phyloP scores from a whole-genome alignment of 2,329 filamentous ascomycete genomes.

The Hypoxylon sp. region DNA sequence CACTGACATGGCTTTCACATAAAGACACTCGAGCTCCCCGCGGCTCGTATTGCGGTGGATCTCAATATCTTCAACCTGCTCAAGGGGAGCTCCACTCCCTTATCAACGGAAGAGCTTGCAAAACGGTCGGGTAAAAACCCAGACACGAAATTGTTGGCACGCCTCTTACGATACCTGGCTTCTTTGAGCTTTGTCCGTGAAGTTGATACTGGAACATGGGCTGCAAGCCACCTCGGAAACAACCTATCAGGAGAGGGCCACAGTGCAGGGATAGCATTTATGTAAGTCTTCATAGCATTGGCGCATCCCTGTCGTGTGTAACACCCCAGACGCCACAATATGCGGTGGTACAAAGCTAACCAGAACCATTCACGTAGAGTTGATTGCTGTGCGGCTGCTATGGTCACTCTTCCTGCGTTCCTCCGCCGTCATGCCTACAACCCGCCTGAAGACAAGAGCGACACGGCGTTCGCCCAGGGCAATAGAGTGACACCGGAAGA shows the following conservation, averaged over 20 bases:
- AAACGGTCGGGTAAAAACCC: conserved; percentile 28
- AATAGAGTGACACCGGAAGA: conserved; percentile 33
- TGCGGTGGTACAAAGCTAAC: not conserved
- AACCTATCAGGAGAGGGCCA: conserved; percentile 37
- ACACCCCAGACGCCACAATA: conserved; percentile 13
- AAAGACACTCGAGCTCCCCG: conserved; percentile 31
- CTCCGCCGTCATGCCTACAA: conserved; percentile 31
- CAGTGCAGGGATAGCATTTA: conserved; percentile 30
- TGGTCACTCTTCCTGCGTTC: conserved; percentile 32
- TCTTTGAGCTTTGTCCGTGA: conserved; percentile 34
- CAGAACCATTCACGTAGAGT: conserved; percentile 4
- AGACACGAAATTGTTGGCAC: conserved; percentile 29
- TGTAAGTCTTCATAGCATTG: conserved; percentile 28
- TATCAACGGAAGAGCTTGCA: conserved; percentile 37
- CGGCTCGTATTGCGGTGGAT: conserved; percentile 34
- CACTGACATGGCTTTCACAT: not conserved
- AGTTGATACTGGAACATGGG: conserved; percentile 30
- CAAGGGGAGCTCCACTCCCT: conserved; percentile 14
- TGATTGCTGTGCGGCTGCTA: conserved; percentile 28
- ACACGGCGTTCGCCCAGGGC: conserved; percentile 36
- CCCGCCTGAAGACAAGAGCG: conserved; percentile 14
- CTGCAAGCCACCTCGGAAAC: conserved; percentile 35
- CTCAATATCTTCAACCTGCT: conserved; percentile 38
- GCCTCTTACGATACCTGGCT: conserved; percentile 36
- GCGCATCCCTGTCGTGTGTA: not conserved